phyloP scores from a whole-genome alignment of 2,329 filamentous ascomycete species.

The Dactylellina haptotyla region DNA sequence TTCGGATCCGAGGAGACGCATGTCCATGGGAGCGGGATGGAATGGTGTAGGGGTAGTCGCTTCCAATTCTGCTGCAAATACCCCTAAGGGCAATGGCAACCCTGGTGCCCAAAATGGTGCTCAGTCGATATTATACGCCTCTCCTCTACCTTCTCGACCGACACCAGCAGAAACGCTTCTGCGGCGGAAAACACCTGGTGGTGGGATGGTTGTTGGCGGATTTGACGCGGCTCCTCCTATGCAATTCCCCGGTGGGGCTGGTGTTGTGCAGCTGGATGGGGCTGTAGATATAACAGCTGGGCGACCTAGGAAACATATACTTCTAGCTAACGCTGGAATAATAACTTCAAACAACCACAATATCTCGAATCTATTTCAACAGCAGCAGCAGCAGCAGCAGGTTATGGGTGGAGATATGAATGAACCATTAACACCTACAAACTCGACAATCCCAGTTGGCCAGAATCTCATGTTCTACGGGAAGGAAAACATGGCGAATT shows the following conservation, averaged over 20 bases:
- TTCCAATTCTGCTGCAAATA: background rate
- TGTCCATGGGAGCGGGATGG: constrained; percentile 31
- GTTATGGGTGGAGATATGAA: constrained; percentile 24
- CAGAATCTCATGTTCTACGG: background rate
- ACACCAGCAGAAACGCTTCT: constrained; percentile 48
- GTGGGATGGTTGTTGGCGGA: constrained; percentile 49
- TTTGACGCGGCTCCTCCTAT: constrained; percentile 52
- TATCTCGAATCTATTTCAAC: constrained; percentile 23
- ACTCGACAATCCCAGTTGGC: background rate
- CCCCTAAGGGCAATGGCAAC: background rate
- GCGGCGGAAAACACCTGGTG: constrained; percentile 51
- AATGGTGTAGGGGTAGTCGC: constrained; percentile 18
- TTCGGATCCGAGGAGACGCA: constrained; percentile 38
- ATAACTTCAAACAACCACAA: background rate
- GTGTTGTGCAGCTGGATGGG: constrained; percentile 39
- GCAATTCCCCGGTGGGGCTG: constrained; percentile 38
- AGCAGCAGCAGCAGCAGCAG: constrained; percentile 21
- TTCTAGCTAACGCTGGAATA: constrained; percentile 38
- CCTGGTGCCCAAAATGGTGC: background rate
- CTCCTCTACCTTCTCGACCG: constrained; percentile 44
- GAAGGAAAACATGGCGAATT: constrained; percentile 12
- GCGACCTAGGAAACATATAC: constrained; percentile 52
- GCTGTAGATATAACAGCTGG: constrained; percentile 14
- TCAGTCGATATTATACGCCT: constrained; percentile 50
- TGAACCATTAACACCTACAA: constrained; percentile 36